Evolutionary conservation across 345 rosid genomes (phyloP).

Genomic region (Citrus sinensis): DVS_A1.0 CM039163.1:45340501-45341000

Average conservation of each 20-base stretch:
- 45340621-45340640: background rate
- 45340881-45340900: conserved; percentile 30
- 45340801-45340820: conserved; percentile 51
- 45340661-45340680: background rate
- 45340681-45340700: background rate
- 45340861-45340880: conserved; percentile 74
- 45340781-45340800: conserved; percentile 65
- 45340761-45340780: conserved; percentile 60
- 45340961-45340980: background rate
- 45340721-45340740: background rate
- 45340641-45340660: background rate
- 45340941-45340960: background rate
- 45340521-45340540: background rate
- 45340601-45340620: background rate
- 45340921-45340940: background rate
- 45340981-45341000: background rate
- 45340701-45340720: conserved; percentile 15
- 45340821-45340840: conserved; percentile 60
- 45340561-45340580: background rate
- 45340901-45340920: background rate
- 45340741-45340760: conserved; percentile 42
- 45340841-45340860: conserved; percentile 75
- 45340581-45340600: background rate
- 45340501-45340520: background rate
- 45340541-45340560: background rate